Base-by-base conservation (phyloP, 176 grass and related monocot genomes). In the Neostapfia colusana region DNA sequence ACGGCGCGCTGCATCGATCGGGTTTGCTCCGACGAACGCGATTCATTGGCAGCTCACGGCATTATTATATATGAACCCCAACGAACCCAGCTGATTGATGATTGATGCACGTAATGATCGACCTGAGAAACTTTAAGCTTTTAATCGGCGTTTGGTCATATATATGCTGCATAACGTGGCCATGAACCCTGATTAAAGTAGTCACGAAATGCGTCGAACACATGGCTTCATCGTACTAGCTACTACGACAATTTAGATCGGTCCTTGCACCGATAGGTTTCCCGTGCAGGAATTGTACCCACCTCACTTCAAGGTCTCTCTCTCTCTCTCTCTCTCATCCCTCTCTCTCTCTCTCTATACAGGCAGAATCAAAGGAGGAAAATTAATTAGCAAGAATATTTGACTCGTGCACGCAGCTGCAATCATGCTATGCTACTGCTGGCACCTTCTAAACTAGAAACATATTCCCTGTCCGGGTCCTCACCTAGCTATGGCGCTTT, bases 331-430 rank as follows among this genome's bases (percentile, higher is more conserved):
- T 50, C 48, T 50, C 48, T 50, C 48, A n/a, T n/a, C n/a, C n/a
- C 46, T 45, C 43, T 45, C 43, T 45, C 43, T 45, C 43, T 37
- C 70, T 48, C 38, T 75, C 51, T 57, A 8, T 10, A 35, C 21
- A 10, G 17, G 18, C 16, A 56, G 41, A 70, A 59, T 43, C 63
- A 61, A 62, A 43, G 40, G 39, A 51, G 56, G 39, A 8, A 65
- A 62, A 77, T 58, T 58, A 60, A n/a, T n/a, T n/a, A 23, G 81
- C 1, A 8, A 44, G 75, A 75, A 84, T 76, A 75, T 84, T 76
- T 88, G 81, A 84, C 76, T 70, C 70, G 38, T 58, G 86, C 69
- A 74, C 34, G 86, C 63, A 62, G 54, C 27, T 40, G 24, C 75
- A 88, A 74, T 50, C 44, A 77, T 48, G 70, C 8, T 60, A 61